phyloP scores from a whole-genome alignment of 768 basidiomycete species.

The Myochromella boudieri region DNA sequence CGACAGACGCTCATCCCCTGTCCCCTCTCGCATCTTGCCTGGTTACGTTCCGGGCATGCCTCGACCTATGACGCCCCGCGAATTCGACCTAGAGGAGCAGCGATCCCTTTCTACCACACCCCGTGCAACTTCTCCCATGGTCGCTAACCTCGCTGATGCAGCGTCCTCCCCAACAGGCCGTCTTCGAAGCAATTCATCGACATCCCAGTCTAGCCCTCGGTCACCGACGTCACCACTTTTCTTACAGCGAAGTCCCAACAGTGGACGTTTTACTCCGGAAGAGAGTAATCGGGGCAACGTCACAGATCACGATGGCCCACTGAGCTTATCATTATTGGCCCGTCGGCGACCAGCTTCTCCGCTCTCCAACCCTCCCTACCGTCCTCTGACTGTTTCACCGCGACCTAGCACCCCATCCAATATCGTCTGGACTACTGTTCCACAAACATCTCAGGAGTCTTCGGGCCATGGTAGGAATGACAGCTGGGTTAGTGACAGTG shows the following conservation, averaged over 20 bases:
- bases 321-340: constrained; percentile 51
- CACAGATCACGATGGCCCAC: constrained; percentile 44
- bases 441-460: constrained; percentile 24
- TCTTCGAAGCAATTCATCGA: constrained; percentile 54
- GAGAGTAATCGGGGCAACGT: constrained; percentile 31
- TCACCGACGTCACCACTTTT: constrained; percentile 53
- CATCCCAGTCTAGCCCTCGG: constrained; percentile 47
- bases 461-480: constrained; percentile 53
- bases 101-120: constrained; percentile 75
- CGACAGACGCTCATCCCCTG: constrained; percentile 56
- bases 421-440: constrained; percentile 62
- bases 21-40: constrained; percentile 64
- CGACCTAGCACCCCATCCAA: constrained; percentile 71
- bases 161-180: constrained; percentile 34
- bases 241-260: constrained; percentile 56
- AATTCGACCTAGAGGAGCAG: constrained; percentile 71
- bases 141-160: constrained; percentile 31
- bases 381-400: constrained; percentile 61
- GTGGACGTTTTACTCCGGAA: constrained; percentile 66
- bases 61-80: constrained; percentile 87
- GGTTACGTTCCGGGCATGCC: constrained; percentile 92
- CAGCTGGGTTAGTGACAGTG: constrained; percentile 53
- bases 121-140: constrained; percentile 69
- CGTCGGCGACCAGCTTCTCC: constrained; percentile 75
- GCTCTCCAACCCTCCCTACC: constrained; percentile 58